Evolutionary conservation across 129 eudicot genomes (phyloP).

Genomic region (Tanacetum coccineum): DNA sequence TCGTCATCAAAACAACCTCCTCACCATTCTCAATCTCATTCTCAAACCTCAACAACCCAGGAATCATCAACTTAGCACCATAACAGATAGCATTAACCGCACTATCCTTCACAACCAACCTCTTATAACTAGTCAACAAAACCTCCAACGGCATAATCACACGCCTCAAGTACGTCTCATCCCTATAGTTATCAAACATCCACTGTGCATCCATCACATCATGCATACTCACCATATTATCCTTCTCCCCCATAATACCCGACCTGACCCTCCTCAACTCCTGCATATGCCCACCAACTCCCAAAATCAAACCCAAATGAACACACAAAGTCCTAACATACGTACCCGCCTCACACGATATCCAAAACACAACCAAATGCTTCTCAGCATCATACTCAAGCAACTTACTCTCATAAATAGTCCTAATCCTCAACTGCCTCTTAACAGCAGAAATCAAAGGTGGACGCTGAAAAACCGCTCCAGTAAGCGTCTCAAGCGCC

Average conservation of each 20-base stretch:
- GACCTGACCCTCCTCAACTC: conserved; percentile 88
- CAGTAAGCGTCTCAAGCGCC: conserved; percentile 75
- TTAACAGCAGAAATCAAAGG: conserved; percentile 89
- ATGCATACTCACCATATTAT: conserved; percentile 90
- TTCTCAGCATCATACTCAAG: conserved; percentile 70
- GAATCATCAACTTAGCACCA: conserved; percentile 93
- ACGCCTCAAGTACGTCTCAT: conserved; percentile 72
- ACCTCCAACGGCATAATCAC: conserved; percentile 86
- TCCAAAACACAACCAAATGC: conserved; percentile 94
- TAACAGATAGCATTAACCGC: conserved; percentile 91
- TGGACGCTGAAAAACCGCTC: conserved; percentile 85
- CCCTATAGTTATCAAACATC: conserved; percentile 72
- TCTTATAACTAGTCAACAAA: conserved; percentile 74
- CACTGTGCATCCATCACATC: conserved; percentile 95
- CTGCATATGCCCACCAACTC: conserved; percentile 96
- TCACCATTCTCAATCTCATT: conserved; percentile 74
- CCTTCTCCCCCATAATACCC: conserved; percentile 87
- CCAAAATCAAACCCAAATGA: conserved; percentile 79
- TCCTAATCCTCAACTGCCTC: conserved; percentile 82
- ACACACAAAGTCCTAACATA: conserved; percentile 92
- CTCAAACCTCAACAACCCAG: conserved; percentile 83
- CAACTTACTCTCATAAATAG: conserved; percentile 79
- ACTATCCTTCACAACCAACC: conserved; percentile 84
- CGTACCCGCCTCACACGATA: conserved; percentile 86
- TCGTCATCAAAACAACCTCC: conserved; percentile 88